These are phyloP conservation scores for Diaporthe ampelina DNA, from an alignment of 2,329 filamentous ascomycete species.

Conservation along the genomic window DNA sequence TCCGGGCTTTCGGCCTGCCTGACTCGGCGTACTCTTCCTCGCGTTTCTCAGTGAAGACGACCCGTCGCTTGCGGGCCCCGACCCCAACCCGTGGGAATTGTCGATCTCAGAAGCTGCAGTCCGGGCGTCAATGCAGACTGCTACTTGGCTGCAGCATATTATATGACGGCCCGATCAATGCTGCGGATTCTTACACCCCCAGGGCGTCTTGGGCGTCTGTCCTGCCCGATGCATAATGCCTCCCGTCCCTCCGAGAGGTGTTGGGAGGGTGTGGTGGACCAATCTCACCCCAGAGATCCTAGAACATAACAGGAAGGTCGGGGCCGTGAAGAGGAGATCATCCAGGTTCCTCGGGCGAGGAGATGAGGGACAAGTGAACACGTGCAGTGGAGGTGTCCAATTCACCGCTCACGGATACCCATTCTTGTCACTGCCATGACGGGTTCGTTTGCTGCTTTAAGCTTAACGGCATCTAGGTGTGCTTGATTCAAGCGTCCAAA, in stretches of 20 bases:
- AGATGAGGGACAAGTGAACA: background rate
- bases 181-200: background rate
- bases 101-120: slow-evolving; percentile 4
- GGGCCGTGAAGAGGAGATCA: background rate
- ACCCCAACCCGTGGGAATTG: background rate
- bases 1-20: background rate
- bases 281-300: slow-evolving; percentile 2
- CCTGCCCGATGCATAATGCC: slow-evolving; percentile 10
- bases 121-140: slow-evolving; percentile 9
- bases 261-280: background rate
- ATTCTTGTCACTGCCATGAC: slow-evolving; percentile 13
- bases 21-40: background rate
- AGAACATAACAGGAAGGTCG: slow-evolving; percentile 23
- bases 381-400: slow-evolving; percentile 9
- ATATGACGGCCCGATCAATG: background rate
- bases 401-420: slow-evolving; percentile 17
- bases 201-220: background rate
- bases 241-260: background rate
- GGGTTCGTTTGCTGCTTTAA: slow-evolving; percentile 19
- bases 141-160: slow-evolving; percentile 9
- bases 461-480: slow-evolving; percentile 19
- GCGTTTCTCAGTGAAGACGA: background rate
- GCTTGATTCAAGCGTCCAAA: slow-evolving; percentile 16
- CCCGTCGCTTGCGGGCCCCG: background rate
- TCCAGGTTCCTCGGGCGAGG: background rate